These are phyloP conservation scores for peach (Prunus persica) DNA, from an alignment of 306 rosid genomes.

Conservation along the genomic window Prunus_persica_NCBIv2 NC_034012.1:14949001-14949500, in stretches of 20 bases:
- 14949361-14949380: conserved; percentile 92
- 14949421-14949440: conserved; percentile 24
- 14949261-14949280: neutral
- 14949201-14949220: too few relatives aligned
- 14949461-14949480: conserved; percentile 20
- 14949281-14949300: neutral
- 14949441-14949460: conserved; percentile 19
- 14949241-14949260: neutral
- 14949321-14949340: neutral
- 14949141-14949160: too few relatives aligned
- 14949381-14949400: conserved; percentile 84
- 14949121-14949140: too few relatives aligned
- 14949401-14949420: conserved; percentile 81
- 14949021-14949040: too few relatives aligned
- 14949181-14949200: too few relatives aligned
- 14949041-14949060: too few relatives aligned
- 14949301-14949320: neutral
- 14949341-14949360: conserved; percentile 51
- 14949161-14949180: too few relatives aligned
- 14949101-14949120: too few relatives aligned
- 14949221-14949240: too few relatives aligned
- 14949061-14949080: too few relatives aligned
- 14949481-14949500: conserved; percentile 12
- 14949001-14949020: too few relatives aligned
- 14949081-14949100: too few relatives aligned